A percentile compares a stretch with the other conserved stretches of the same genome.
phyloP scores from a whole-genome alignment of 2,329 filamentous ascomycete genomes.

The Arthrobotrys sphaeroides region DNA sequence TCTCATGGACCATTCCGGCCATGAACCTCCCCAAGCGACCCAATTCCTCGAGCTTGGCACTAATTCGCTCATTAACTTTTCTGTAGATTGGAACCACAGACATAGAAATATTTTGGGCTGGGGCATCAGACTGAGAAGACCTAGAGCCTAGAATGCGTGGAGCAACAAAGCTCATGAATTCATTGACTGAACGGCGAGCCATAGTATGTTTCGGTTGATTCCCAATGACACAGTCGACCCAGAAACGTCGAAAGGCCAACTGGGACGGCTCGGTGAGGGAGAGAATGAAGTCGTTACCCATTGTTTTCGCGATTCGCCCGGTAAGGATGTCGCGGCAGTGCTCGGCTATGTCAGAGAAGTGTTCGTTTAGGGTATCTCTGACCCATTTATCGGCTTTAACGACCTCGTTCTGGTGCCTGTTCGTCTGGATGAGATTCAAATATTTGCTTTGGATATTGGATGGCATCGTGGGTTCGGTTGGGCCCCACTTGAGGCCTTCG shows the following conservation, averaged over 20 bases:
- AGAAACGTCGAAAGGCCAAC: neutral
- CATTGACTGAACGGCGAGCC: neutral
- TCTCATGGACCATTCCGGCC: neutral
- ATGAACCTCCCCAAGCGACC: constrained; percentile 2
- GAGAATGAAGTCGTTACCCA: neutral
- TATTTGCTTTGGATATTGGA: neutral
- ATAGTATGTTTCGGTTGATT: neutral
- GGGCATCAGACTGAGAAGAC: neutral
- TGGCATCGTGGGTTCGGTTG: neutral
- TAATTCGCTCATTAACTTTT: neutral
- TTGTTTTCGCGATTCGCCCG: constrained; percentile 1
- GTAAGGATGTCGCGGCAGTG: neutral
- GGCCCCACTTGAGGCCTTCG: neutral
- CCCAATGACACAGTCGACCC: constrained; percentile 5
- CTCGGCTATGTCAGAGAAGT: constrained; percentile 3
- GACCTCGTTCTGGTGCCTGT: neutral
- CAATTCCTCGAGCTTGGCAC: neutral
- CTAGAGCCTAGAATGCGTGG: neutral
- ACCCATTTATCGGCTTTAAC: neutral
- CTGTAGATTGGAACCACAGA: neutral
- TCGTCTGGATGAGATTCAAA: neutral
- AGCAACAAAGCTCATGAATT: neutral
- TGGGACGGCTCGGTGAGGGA: neutral
- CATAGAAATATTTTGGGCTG: neutral
- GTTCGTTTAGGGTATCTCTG: neutral